A percentile compares a stretch with the other conserved stretches of the same genome.
These are phyloP conservation scores for Syncephalis fuscata DNA, from an alignment of 371 early-diverging fungal species.

Conservation along the genomic window DNA sequence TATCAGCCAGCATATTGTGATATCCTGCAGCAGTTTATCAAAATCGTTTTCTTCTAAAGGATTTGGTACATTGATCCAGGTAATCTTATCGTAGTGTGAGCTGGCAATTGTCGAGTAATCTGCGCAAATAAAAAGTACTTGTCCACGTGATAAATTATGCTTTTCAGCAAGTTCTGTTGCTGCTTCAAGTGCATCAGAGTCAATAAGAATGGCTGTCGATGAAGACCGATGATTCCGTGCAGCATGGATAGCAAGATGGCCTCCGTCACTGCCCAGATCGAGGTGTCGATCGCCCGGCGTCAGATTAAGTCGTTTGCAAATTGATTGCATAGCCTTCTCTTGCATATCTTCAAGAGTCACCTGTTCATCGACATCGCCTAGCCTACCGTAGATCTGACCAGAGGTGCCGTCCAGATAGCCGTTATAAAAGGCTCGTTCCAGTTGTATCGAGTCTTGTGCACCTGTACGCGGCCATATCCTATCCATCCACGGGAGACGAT, in stretches of 20 bases:
- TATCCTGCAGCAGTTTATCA: constrained; percentile 78
- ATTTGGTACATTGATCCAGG: constrained; percentile 95
- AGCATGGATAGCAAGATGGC: constrained; percentile 78
- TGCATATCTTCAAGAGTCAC: constrained; percentile 90
- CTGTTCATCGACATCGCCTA: constrained; percentile 46
- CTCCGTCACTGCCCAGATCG: constrained; percentile 99
- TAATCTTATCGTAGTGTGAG: constrained; percentile 84
- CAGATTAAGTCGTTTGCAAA: constrained; percentile 73
- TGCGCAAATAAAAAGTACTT: constrained; percentile 71
- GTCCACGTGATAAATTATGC: constrained; percentile 52
- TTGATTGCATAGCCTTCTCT: constrained; percentile 83
- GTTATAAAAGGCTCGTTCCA: constrained; percentile 93
- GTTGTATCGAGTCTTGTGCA: constrained; percentile 94
- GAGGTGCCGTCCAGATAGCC: constrained; percentile 86
- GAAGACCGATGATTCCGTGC: constrained; percentile 74
- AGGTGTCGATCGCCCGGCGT: constrained; percentile 79
- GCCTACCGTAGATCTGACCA: constrained; percentile 92
- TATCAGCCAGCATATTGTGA: constrained; percentile 90
- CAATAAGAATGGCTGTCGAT: constrained; percentile 88
- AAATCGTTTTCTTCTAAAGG: constrained; percentile 92
- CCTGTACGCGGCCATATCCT: constrained; percentile 91
- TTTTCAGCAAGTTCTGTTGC: constrained; percentile 72
- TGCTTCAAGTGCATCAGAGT: constrained; percentile 77
- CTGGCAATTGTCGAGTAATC: constrained; percentile 94
- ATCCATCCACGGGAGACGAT: constrained; percentile 88